phyloP scores from a whole-genome alignment of 1,284 basidiomycete genomes.

The Fomitopsis schrenkii region DNA sequence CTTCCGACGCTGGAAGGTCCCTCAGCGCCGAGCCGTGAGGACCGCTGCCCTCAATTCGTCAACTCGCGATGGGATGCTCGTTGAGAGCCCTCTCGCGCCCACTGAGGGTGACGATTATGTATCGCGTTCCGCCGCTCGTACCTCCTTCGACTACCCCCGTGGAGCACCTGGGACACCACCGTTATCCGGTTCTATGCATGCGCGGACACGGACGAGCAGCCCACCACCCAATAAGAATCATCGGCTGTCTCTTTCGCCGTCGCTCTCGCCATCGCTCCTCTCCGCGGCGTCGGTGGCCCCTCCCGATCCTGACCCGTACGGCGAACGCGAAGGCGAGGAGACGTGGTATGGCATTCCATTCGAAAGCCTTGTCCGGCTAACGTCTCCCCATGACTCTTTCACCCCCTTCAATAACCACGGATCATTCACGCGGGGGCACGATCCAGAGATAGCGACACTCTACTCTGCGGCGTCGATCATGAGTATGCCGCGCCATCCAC shows the following conservation, averaged over 20 bases:
- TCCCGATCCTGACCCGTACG: constrained; percentile 9
- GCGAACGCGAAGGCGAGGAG: constrained; percentile 38
- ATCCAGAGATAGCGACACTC: constrained; percentile 78
- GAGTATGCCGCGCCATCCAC: constrained; percentile 50
- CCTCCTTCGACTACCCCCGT: constrained; percentile 17
- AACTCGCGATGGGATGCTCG: constrained; percentile 11
- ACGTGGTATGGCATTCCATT: constrained; percentile 72
- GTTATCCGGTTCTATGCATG: constrained; percentile 4
- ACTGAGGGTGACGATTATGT: constrained; percentile 13
- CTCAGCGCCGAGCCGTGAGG: constrained; percentile 39
- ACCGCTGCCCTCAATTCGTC: constrained; percentile 21
- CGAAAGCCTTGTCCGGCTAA: constrained; percentile 74
- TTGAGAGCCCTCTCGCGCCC: constrained; percentile 20
- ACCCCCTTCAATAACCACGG: constrained; percentile 34
- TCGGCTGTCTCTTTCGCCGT: constrained; percentile 9
- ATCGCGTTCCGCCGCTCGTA: constrained; percentile 17
- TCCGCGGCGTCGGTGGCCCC: constrained; percentile 8
- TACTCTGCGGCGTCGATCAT: constrained; percentile 80
- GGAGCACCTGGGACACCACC: constrained; percentile 12
- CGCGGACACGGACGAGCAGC: constrained; percentile 12
- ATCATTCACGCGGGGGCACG: constrained; percentile 37
- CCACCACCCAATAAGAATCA: constrained; percentile 12
- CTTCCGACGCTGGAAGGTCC: constrained; percentile 78
- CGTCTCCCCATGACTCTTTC: constrained; percentile 75
- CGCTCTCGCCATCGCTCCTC: constrained; percentile 12